phyloP scores from a whole-genome alignment of 2,329 filamentous ascomycete genomes.

The Scedosporium minutisporum region DNA sequence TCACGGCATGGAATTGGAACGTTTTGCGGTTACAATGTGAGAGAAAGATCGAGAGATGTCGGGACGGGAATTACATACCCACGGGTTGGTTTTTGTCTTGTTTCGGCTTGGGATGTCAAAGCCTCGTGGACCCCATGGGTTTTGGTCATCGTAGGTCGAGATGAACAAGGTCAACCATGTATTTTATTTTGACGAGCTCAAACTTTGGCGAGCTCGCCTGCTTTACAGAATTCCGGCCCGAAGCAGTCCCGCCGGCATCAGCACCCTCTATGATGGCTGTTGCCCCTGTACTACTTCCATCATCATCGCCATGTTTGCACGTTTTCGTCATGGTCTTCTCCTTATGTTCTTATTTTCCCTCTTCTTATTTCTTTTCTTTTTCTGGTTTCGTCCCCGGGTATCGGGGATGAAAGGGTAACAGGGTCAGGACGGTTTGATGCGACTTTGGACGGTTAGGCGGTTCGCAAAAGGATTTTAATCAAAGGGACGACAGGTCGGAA shows the following conservation, averaged over 20 bases:
- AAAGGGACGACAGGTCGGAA: not conserved
- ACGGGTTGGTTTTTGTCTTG: not conserved
- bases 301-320: not conserved
- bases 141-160: not conserved
- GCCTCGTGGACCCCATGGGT: not conserved
- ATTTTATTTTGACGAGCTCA: not conserved
- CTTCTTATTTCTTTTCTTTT: conserved; percentile 4
- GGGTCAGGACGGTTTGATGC: not conserved
- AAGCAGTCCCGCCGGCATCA: not conserved
- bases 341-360: not conserved
- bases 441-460: not conserved
- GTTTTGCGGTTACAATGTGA: not conserved
- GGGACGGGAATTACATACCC: not conserved
- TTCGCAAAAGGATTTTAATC: conserved; percentile 2
- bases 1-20: conserved; percentile 5
- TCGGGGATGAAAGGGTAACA: not conserved
- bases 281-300: not conserved
- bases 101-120: not conserved
- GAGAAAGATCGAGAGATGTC: not conserved
- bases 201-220: not conserved
- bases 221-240: not conserved
- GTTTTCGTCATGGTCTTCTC: conserved; percentile 1
- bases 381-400: not conserved
- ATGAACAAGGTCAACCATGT: not conserved
- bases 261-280: not conserved